Conservation (phyloP, 768 basidiomycete genomes). For the Leccinellum rugosiceps region DNA sequence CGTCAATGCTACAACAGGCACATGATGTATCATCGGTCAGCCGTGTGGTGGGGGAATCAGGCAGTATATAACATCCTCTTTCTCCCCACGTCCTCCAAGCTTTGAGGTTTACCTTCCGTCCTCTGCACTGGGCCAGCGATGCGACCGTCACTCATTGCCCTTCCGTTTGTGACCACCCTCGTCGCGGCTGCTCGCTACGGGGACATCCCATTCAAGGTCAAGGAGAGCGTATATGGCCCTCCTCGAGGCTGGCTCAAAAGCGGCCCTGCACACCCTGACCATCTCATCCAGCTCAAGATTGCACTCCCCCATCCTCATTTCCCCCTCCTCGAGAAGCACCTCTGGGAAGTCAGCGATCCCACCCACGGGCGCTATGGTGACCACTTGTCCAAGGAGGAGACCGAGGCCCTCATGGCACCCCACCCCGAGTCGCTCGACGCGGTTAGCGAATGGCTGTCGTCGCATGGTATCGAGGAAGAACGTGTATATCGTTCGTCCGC, state of each 20-base stretch:
- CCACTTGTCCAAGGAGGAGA: slow-evolving; percentile 62
- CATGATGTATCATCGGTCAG: background rate
- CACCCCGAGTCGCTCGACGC: slow-evolving; percentile 46
- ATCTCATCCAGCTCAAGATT: slow-evolving; percentile 54
- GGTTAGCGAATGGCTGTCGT: slow-evolving; percentile 61
- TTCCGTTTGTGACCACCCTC: slow-evolving; percentile 13
- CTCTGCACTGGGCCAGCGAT: slow-evolving; percentile 1
- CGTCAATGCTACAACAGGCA: background rate
- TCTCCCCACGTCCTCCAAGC: background rate
- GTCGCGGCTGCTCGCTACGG: slow-evolving; percentile 8
- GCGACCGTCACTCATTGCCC: slow-evolving; percentile 9
- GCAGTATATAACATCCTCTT: slow-evolving; percentile 9
- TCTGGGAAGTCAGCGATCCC: slow-evolving; percentile 60
- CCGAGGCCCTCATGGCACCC: slow-evolving; percentile 60
- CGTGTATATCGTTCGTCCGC: slow-evolving; percentile 56
- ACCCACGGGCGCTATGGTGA: slow-evolving; percentile 51
- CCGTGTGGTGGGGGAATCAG: background rate
- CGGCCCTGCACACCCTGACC: slow-evolving; percentile 40
- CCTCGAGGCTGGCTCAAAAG: slow-evolving; percentile 51
- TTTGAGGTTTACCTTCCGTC: background rate
- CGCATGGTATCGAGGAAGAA: slow-evolving; percentile 49
- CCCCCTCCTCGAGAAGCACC: slow-evolving; percentile 44
- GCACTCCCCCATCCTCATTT: slow-evolving; percentile 55
- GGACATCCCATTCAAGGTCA: slow-evolving; percentile 34
- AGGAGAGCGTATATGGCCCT: slow-evolving; percentile 42